A percentile compares a stretch with the other conserved stretches of the same genome.
phyloP scores from a whole-genome alignment of 2,329 filamentous ascomycete species.

The Lecanoromycetidae sp. region DNA sequence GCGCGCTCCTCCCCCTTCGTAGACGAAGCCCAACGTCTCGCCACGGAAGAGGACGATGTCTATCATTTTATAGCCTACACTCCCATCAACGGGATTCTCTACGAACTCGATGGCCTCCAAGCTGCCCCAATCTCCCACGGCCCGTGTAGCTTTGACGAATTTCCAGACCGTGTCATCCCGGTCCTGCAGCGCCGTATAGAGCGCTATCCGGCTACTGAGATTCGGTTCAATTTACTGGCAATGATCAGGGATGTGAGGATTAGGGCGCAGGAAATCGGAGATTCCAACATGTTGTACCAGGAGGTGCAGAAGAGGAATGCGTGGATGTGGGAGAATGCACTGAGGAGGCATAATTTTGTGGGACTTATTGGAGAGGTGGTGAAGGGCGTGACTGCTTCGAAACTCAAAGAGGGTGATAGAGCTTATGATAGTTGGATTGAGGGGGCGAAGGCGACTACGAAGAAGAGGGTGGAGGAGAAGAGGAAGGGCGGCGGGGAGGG shows the following conservation, averaged over 20 bases:
- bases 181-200: slow-evolving; percentile 74
- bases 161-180: slow-evolving; percentile 70
- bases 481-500: slow-evolving; percentile 15
- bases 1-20: slow-evolving; percentile 79
- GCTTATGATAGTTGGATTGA: slow-evolving; percentile 74
- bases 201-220: slow-evolving; percentile 76
- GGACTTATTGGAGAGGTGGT: slow-evolving; percentile 85
- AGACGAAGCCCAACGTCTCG: slow-evolving; percentile 69
- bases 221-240: slow-evolving; percentile 89
- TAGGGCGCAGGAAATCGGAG: slow-evolving; percentile 67
- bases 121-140: slow-evolving; percentile 87
- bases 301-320: slow-evolving; percentile 74
- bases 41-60: slow-evolving; percentile 70
- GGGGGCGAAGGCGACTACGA: slow-evolving; percentile 41
- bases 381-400: slow-evolving; percentile 68
- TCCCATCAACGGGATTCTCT: slow-evolving; percentile 63
- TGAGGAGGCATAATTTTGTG: slow-evolving; percentile 89
- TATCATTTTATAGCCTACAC: slow-evolving; percentile 98
- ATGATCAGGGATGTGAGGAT: slow-evolving; percentile 76
- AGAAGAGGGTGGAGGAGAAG: slow-evolving; percentile 28
- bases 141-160: slow-evolving; percentile 54
- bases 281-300: slow-evolving; percentile 61
- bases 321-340: slow-evolving; percentile 91
- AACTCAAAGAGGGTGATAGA: slow-evolving; percentile 53
- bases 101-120: slow-evolving; percentile 91